phyloP scores from a whole-genome alignment of 371 early-diverging fungal genomes.

The Umbelopsis sp. region DNA sequence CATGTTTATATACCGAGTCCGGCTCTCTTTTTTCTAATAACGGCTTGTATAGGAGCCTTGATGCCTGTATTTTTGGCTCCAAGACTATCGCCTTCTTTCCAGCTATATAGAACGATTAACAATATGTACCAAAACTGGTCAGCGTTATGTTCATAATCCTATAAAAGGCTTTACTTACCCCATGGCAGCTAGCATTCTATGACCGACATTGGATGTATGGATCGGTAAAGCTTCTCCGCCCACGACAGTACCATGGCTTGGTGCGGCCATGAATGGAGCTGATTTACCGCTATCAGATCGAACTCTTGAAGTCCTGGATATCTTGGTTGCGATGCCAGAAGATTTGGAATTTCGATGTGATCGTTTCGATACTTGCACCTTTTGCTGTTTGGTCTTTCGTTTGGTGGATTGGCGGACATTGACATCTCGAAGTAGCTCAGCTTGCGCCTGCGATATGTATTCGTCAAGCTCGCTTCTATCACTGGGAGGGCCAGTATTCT shows the following conservation, averaged over 20 bases:
- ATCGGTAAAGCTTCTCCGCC: constrained; percentile 70
- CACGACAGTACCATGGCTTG: constrained; percentile 67
- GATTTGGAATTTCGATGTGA: not conserved
- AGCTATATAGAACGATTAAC: constrained; percentile 36
- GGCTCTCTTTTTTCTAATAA: constrained; percentile 71
- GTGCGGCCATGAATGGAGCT: constrained; percentile 8
- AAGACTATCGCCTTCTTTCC: constrained; percentile 81
- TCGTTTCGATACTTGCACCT: not conserved
- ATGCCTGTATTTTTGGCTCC: constrained; percentile 83
- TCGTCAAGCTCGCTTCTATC: not conserved
- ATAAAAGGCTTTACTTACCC: constrained; percentile 51
- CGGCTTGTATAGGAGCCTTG: constrained; percentile 84
- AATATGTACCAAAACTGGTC: not conserved
- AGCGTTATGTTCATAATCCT: not conserved
- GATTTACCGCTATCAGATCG: not conserved
- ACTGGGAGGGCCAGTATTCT: not conserved
- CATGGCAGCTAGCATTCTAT: constrained; percentile 81
- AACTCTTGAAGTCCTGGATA: not conserved
- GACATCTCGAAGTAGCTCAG: not conserved
- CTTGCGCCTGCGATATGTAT: not conserved
- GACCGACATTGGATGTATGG: constrained; percentile 71
- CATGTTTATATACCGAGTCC: constrained; percentile 74
- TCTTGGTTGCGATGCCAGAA: not conserved
- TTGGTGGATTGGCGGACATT: not conserved
- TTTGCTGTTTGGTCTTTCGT: too few species aligned